These are phyloP conservation scores for Davidsoniella australis DNA, from an alignment of 2,329 filamentous ascomycete genomes.

Conservation along the genomic window DNA sequence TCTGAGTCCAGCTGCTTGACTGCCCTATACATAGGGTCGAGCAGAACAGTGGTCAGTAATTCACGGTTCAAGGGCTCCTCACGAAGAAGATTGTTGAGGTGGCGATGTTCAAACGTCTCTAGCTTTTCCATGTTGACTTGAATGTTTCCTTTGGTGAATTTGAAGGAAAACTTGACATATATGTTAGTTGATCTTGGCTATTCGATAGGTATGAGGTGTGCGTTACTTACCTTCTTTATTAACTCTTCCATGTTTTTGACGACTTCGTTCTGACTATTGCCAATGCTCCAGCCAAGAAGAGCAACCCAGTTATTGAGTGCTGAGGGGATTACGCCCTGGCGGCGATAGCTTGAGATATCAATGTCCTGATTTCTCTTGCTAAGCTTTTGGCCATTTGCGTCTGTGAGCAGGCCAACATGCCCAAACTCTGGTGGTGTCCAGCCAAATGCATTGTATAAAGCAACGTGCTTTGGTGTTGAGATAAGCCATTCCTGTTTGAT, in stretches of 20 bases:
- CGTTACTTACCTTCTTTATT: constrained; percentile 40
- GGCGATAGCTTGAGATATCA: constrained; percentile 34
- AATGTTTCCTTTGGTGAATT: constrained; percentile 82
- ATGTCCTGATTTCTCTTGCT: constrained; percentile 60
- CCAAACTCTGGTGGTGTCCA: constrained; percentile 61
- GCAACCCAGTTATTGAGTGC: constrained; percentile 64
- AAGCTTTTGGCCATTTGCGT: constrained; percentile 53
- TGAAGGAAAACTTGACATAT: constrained; percentile 50
- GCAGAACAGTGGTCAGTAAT: constrained; percentile 10
- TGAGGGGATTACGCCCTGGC: constrained; percentile 28
- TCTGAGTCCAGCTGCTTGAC: background rate
- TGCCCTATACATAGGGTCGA: constrained; percentile 12
- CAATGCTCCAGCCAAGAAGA: constrained; percentile 68
- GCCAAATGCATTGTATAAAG: constrained; percentile 59
- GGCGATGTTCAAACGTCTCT: constrained; percentile 57
- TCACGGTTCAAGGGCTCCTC: constrained; percentile 10
- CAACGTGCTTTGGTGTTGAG: constrained; percentile 60
- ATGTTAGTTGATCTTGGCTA: background rate
- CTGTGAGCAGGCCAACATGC: constrained; percentile 62
- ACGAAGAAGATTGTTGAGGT: constrained; percentile 25
- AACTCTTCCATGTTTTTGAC: constrained; percentile 56
- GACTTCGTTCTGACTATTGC: constrained; percentile 36
- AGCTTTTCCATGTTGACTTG: constrained; percentile 69
- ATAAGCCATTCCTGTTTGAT: constrained; percentile 69
- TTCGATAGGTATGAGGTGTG: background rate